Percentiles rank a stretch among this genome's conserved stretches.
Conservation (phyloP, 345 rosid genomes). For the Eucalyptus sideroxylon region DNA sequence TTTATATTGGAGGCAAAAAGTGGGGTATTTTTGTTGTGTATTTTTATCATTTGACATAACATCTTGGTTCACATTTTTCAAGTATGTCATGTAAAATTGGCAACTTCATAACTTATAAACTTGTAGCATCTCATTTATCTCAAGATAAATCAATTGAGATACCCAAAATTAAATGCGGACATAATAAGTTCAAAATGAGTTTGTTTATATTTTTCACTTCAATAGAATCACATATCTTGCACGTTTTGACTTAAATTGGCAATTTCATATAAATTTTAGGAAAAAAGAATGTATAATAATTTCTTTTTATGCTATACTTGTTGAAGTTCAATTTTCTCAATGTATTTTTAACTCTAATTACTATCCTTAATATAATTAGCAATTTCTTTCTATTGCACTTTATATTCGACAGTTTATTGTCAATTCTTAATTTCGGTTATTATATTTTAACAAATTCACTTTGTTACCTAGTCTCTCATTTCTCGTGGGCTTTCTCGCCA, state of each 20-base stretch:
- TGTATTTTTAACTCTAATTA: neutral
- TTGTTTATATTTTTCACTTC: neutral
- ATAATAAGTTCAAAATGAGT: neutral
- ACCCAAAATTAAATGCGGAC: neutral
- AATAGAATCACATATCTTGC: rapidly evolving
- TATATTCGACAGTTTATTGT: neutral
- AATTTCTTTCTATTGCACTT: neutral
- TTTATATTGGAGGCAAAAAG: neutral
- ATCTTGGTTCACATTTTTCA: neutral
- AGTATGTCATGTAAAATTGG: neutral
- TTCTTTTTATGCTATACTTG: neutral
- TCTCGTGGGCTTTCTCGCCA: neutral
- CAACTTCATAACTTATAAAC: neutral
- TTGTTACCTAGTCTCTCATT: neutral
- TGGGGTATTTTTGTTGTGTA: neutral
- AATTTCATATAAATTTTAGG: neutral
- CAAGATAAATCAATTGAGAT: neutral
- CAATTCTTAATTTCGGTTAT: neutral
- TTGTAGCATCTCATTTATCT: neutral
- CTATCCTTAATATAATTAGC: neutral
- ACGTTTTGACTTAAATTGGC: neutral
- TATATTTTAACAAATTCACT: neutral
- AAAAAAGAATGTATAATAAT: neutral
- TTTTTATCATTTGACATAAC: neutral
- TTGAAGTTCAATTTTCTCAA: neutral